Evolutionary conservation across 139 green algal species (phyloP).

Genomic region (Chlamydomonas sphaeroides): DNA sequence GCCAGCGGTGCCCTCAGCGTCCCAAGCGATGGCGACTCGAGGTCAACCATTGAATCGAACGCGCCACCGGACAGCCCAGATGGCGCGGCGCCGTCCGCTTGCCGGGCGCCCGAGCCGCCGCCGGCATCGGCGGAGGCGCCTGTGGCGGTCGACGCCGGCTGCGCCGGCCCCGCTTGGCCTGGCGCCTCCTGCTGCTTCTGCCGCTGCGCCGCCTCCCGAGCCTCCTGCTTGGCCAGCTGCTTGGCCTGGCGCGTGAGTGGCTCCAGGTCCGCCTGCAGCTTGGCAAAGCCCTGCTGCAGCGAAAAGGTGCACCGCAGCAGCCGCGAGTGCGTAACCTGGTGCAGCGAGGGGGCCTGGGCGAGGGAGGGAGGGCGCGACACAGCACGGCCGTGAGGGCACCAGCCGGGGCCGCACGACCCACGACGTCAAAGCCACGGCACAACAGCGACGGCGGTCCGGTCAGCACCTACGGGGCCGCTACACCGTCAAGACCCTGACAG

Average conservation of each 20-base stretch:
- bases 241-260: constrained; percentile 29
- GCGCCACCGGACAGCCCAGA: too few species aligned
- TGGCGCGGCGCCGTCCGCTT: constrained; percentile 21
- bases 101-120: neutral
- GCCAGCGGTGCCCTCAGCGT: constrained; percentile 38
- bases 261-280: constrained; percentile 32
- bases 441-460: too few species aligned
- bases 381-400: too few species aligned
- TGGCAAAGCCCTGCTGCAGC: constrained; percentile 29
- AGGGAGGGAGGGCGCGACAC: too few species aligned
- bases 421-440: too few species aligned
- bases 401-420: too few species aligned
- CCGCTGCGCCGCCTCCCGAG: neutral
- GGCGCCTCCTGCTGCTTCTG: neutral
- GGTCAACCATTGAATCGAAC: constrained; percentile 5
- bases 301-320: constrained; percentile 36
- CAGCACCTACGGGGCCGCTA: too few species aligned
- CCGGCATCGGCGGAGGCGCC: neutral
- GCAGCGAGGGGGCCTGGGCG: constrained; percentile 16
- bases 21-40: constrained; percentile 33
- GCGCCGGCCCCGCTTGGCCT: neutral
- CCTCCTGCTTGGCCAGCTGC: constrained; percentile 16
- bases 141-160: neutral
- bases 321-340: constrained; percentile 31
- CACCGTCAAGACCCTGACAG: too few species aligned